Evolutionary conservation across 2,329 filamentous ascomycete genomes (phyloP).

Genomic region (Coniella lustricola): DNA sequence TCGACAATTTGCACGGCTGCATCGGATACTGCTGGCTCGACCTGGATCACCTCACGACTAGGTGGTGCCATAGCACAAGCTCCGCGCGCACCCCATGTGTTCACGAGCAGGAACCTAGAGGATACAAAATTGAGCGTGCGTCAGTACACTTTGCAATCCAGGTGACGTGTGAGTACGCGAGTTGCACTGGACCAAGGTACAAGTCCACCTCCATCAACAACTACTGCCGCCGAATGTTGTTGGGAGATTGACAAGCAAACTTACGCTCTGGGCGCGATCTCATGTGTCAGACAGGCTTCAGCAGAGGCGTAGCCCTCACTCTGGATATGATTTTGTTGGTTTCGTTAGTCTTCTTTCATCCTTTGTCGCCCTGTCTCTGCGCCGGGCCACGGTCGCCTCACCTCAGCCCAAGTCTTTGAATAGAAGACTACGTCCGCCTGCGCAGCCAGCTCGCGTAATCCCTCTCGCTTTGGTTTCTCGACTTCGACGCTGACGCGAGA

Average conservation of each 20-base stretch:
- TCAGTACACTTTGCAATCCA: neutral
- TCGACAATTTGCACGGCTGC: slow-evolving; percentile 45
- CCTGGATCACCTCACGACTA: slow-evolving; percentile 18
- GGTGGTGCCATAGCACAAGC: slow-evolving; percentile 38
- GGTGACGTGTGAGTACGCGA: neutral
- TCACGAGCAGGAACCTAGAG: slow-evolving; percentile 32
- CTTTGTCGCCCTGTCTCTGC: neutral
- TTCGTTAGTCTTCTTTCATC: slow-evolving; percentile 2
- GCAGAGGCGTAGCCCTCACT: slow-evolving; percentile 29
- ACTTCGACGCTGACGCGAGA: slow-evolving; percentile 61
- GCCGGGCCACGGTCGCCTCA: slow-evolving; percentile 29
- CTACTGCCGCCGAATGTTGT: neutral
- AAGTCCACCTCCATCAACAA: neutral
- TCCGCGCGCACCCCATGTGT: slow-evolving; percentile 38
- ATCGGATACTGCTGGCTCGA: slow-evolving; percentile 21
- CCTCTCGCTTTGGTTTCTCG: slow-evolving; percentile 59
- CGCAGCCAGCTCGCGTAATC: slow-evolving; percentile 51
- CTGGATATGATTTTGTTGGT: slow-evolving; percentile 16
- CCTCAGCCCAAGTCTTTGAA: slow-evolving; percentile 64
- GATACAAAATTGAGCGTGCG: slow-evolving; percentile 3
- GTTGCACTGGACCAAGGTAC: neutral
- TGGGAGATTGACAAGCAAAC: slow-evolving; percentile 17
- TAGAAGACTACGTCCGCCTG: slow-evolving; percentile 68
- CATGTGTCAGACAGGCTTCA: slow-evolving; percentile 43
- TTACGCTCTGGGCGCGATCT: slow-evolving; percentile 39